Evolutionary conservation across 2,329 filamentous ascomycete genomes (phyloP).

Genomic region (Cladosporium sp.): DNA sequence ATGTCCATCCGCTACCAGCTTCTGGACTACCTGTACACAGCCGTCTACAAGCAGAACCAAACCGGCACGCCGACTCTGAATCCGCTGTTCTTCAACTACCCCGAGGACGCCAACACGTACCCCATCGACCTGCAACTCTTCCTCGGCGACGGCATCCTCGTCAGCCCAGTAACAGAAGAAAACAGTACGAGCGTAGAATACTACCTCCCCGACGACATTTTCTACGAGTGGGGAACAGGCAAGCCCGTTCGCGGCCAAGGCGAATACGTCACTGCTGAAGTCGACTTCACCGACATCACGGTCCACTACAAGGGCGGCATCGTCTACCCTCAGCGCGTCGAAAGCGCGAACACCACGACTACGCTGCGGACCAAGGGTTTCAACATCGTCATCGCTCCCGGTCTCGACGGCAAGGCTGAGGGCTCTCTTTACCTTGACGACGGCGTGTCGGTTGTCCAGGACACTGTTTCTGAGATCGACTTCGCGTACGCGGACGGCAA

Average conservation of each 20-base stretch:
- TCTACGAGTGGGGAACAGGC: slow-evolving; percentile 55
- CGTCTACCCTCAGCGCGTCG: slow-evolving; percentile 46
- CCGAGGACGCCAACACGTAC: slow-evolving; percentile 48
- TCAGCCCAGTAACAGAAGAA: slow-evolving; percentile 51
- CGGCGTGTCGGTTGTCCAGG: slow-evolving; percentile 61
- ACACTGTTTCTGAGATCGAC: slow-evolving; percentile 30
- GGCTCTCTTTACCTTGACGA: slow-evolving; percentile 73
- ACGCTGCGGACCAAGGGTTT: slow-evolving; percentile 62
- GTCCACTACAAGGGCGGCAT: slow-evolving; percentile 60
- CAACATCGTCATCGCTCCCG: slow-evolving; percentile 63
- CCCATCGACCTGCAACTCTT: slow-evolving; percentile 51
- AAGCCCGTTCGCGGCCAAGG: slow-evolving; percentile 41
- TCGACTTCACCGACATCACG: slow-evolving; percentile 52
- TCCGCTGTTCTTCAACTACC: slow-evolving; percentile 67
- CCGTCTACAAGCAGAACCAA: slow-evolving; percentile 54
- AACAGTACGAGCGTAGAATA: slow-evolving; percentile 48
- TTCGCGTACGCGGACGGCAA: slow-evolving; percentile 14
- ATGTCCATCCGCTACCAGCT: slow-evolving; percentile 66
- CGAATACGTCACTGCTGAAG: slow-evolving; percentile 36
- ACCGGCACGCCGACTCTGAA: slow-evolving; percentile 61
- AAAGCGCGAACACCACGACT: slow-evolving; percentile 55
- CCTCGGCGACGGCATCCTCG: slow-evolving; percentile 50
- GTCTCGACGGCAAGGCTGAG: slow-evolving; percentile 54
- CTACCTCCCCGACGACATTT: slow-evolving; percentile 52
- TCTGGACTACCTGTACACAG: slow-evolving; percentile 68